These are phyloP conservation scores for Globisporangium radiosum DNA, from an alignment of 352 stramenopile species.

Conservation along the genomic window DNA sequence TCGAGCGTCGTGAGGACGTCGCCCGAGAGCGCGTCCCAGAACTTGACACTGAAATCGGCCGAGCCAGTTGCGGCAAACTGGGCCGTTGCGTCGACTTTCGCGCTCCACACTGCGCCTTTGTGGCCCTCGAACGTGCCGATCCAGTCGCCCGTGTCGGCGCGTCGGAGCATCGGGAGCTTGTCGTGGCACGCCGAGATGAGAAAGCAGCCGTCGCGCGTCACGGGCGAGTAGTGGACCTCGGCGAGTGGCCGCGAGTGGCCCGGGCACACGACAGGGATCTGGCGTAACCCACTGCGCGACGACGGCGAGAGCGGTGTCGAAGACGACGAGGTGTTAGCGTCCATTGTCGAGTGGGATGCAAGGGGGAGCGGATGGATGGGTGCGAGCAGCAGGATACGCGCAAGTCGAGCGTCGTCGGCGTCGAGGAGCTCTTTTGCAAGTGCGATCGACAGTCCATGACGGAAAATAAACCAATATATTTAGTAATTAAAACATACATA, in stretches of 20 bases:
- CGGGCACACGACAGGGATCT: conserved; percentile 85
- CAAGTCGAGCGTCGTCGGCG: background rate
- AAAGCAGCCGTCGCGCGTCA: conserved; percentile 46
- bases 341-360: background rate
- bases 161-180: conserved; percentile 86
- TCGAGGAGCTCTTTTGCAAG: background rate
- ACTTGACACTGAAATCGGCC: conserved; percentile 93
- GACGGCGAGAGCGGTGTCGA: conserved; percentile 33
- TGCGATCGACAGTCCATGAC: too few species aligned
- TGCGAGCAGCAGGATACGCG: conserved; percentile 3
- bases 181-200: conserved; percentile 84
- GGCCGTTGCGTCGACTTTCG: conserved; percentile 81
- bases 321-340: background rate
- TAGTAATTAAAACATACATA: too few species aligned
- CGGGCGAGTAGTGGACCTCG: conserved; percentile 68
- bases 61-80: conserved; percentile 86
- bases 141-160: conserved; percentile 87
- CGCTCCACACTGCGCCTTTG: conserved; percentile 93
- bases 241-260: conserved; percentile 76
- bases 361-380: background rate
- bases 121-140: conserved; percentile 97
- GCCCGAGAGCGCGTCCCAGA: conserved; percentile 97
- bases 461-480: too few species aligned
- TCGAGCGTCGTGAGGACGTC: conserved; percentile 90
- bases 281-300: conserved; percentile 37